phyloP scores from a whole-genome alignment of 1,284 basidiomycete genomes.

The Psilocybe mexicana region DNA sequence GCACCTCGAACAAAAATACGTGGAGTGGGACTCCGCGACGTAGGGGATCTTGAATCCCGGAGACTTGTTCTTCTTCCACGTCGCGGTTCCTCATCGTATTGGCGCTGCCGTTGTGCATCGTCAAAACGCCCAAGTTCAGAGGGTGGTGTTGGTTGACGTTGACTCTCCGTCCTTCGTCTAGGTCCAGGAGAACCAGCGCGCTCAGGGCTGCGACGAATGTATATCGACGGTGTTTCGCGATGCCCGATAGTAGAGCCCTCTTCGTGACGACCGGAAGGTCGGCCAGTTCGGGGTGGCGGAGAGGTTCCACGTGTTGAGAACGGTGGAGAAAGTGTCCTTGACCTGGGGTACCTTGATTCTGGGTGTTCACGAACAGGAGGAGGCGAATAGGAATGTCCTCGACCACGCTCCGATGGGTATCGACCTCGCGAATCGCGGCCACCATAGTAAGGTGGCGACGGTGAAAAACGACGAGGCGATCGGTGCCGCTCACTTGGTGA shows the following conservation, averaged over 20 bases:
- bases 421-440: slow-evolving; percentile 6
- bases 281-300: not conserved
- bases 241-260: not conserved
- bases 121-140: no score
- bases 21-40: not conserved
- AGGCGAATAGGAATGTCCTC: slow-evolving; percentile 6
- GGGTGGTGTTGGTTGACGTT: not conserved
- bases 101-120: not conserved
- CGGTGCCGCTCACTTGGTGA: slow-evolving; percentile 4
- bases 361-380: slow-evolving; percentile 4
- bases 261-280: not conserved
- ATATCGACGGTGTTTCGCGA: not conserved
- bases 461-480: not conserved
- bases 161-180: not conserved
- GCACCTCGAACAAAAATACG: slow-evolving; percentile 1
- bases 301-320: not conserved
- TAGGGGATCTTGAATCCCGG: not conserved
- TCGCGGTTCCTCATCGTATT: not conserved
- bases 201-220: slow-evolving; percentile 2
- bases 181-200: not conserved
- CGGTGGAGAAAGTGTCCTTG: not conserved
- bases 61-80: not conserved
- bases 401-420: slow-evolving; percentile 6
- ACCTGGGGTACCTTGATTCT: not conserved
- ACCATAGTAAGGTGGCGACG: not conserved